Percentiles rank a stretch among this genome's conserved stretches.
phyloP scores from a whole-genome alignment of 2,329 filamentous ascomycete species.

The Pseudocercospora cruenta region DNA sequence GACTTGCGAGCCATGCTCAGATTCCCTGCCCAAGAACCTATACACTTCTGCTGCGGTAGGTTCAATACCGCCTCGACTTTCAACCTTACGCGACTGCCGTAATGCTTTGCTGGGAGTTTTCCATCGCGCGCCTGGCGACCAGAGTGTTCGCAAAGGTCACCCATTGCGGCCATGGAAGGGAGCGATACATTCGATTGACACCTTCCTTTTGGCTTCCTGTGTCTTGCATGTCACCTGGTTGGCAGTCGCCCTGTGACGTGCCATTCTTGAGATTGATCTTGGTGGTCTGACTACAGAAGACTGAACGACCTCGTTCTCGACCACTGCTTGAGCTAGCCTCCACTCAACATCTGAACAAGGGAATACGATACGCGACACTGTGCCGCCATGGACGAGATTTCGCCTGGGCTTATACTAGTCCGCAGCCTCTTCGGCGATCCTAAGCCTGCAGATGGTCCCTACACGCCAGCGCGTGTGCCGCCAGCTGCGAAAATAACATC shows the following conservation, averaged over 20 bases:
- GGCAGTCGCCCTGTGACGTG: neutral
- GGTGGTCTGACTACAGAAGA: neutral
- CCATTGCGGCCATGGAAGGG: neutral
- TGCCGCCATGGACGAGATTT: neutral
- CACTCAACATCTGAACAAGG: neutral
- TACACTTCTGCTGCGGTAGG: neutral
- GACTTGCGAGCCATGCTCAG: neutral
- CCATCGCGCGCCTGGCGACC: neutral
- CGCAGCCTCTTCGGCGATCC: conserved; percentile 22
- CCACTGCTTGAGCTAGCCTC: neutral
- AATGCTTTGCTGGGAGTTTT: neutral
- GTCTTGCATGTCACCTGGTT: neutral
- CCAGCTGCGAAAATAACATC: conserved; percentile 17
- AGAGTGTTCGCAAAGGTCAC: neutral
- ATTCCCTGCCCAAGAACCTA: neutral
- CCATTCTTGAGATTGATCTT: neutral
- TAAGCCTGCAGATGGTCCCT: conserved; percentile 3
- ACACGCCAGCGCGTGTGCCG: conserved; percentile 16
- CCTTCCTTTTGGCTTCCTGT: neutral
- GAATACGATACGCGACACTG: neutral
- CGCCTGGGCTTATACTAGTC: neutral
- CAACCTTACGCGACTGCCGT: neutral
- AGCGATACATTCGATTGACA: neutral
- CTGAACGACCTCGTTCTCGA: neutral
- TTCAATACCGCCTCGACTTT: neutral